Conservation (phyloP, 2,329 filamentous ascomycete genomes). For the Cercospora nicotianae region DNA sequence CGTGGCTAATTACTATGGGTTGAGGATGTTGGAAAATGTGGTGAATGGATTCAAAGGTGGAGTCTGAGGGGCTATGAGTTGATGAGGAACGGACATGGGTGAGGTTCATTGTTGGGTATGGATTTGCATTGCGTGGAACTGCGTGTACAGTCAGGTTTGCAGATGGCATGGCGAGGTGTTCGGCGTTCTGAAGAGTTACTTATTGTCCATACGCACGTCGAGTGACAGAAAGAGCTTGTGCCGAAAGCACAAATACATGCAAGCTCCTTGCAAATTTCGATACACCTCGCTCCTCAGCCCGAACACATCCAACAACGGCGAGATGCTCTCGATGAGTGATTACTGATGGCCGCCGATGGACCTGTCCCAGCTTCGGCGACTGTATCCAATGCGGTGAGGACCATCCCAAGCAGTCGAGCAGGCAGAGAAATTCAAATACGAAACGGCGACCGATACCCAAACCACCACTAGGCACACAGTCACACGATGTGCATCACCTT, state of each 20-base stretch:
- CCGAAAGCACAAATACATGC: background rate
- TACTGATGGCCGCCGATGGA: background rate
- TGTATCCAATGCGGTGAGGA: background rate
- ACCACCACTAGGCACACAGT: background rate
- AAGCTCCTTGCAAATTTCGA: background rate
- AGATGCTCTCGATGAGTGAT: background rate
- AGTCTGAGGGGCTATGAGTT: background rate
- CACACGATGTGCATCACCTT: background rate
- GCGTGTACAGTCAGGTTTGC: background rate
- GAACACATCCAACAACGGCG: background rate
- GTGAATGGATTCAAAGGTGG: constrained; percentile 45
- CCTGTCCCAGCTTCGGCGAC: background rate
- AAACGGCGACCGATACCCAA: background rate
- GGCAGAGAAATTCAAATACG: background rate
- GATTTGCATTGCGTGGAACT: background rate
- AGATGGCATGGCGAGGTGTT: background rate
- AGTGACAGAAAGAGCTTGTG: background rate
- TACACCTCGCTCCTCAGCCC: background rate
- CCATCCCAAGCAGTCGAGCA: background rate
- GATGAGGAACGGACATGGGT: background rate
- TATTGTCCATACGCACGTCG: background rate
- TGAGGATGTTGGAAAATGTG: constrained; percentile 78
- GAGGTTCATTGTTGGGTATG: background rate
- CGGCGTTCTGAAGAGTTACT: background rate
- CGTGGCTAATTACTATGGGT: constrained; percentile 75